phyloP scores from a whole-genome alignment of 2,329 filamentous ascomycete species.

The Apiospora malaysiana region DNA sequence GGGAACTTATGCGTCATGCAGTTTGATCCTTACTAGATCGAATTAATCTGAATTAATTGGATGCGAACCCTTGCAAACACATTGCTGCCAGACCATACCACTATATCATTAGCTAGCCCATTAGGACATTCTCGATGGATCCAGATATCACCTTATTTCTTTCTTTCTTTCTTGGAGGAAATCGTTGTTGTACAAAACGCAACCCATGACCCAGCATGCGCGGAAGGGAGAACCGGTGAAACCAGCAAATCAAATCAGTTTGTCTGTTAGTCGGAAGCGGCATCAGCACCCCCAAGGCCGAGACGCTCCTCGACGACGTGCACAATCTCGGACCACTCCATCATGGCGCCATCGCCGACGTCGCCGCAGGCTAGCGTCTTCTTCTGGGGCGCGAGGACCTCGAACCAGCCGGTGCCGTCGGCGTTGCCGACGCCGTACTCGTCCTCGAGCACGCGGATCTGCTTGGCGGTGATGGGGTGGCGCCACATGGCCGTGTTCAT shows the following conservation, averaged over 20 bases:
- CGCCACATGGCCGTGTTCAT: slow-evolving; percentile 95
- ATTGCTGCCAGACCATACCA: not conserved
- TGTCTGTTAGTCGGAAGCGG: not conserved
- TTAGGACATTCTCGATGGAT: not conserved
- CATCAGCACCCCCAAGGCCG: slow-evolving; percentile 29
- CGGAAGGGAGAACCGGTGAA: not conserved
- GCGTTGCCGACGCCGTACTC: slow-evolving; percentile 68
- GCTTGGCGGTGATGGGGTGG: slow-evolving; percentile 79
- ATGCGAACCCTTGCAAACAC: not conserved
- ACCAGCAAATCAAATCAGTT: not conserved
- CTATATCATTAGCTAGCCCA: not conserved
- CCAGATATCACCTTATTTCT: not conserved
- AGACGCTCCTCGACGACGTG: slow-evolving; percentile 62
- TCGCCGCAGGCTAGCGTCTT: slow-evolving; percentile 88
- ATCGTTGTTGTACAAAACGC: not conserved
- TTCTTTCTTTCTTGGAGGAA: not conserved
- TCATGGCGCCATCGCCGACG: slow-evolving; percentile 82
- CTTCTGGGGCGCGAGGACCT: slow-evolving; percentile 73
- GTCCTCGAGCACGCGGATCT: slow-evolving; percentile 71
- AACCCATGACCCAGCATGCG: not conserved
- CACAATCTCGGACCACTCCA: slow-evolving; percentile 79
- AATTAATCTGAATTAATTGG: not conserved
- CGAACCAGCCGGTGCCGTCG: slow-evolving; percentile 60
- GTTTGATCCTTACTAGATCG: not conserved
- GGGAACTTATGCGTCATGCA: too few relatives aligned